Conservation (phyloP, 2,329 filamentous ascomycete species). For the Sclerotinia minor region DNA sequence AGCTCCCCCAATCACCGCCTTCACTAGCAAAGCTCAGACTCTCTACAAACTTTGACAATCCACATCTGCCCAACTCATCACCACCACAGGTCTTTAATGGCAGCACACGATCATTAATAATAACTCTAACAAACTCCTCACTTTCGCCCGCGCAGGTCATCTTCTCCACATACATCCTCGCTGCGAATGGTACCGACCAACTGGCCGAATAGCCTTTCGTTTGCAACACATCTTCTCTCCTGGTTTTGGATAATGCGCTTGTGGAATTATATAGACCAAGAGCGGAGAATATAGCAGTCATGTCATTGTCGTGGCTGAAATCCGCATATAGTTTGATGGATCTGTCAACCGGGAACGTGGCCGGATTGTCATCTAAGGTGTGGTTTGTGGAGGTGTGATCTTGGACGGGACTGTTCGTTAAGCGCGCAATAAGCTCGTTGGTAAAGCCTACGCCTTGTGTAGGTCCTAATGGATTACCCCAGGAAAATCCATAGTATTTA, state of each 20-base stretch:
- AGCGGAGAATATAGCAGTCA: constrained; percentile 74
- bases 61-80: constrained; percentile 71
- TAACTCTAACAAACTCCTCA: constrained; percentile 73
- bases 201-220: constrained; percentile 70
- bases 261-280: constrained; percentile 75
- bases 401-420: constrained; percentile 67
- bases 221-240: constrained; percentile 51
- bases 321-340: constrained; percentile 72
- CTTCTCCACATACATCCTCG: constrained; percentile 84
- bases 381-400: constrained; percentile 76
- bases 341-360: constrained; percentile 70
- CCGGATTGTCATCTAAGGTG: constrained; percentile 67
- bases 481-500: constrained; percentile 82
- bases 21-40: constrained; percentile 71
- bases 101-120: constrained; percentile 83
- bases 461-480: constrained; percentile 74
- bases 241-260: constrained; percentile 52
- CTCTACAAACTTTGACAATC: constrained; percentile 67
- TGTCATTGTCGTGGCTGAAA: constrained; percentile 89
- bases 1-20: constrained; percentile 73
- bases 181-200: constrained; percentile 81
- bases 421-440: constrained; percentile 81
- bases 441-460: constrained; percentile 85
- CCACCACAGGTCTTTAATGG: constrained; percentile 68
- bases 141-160: constrained; percentile 62